Evolutionary conservation across 345 rosid genomes (phyloP), one percentile per base, ranked within the genome.

Genomic region (Lagerstroemia speciosa): DNA sequence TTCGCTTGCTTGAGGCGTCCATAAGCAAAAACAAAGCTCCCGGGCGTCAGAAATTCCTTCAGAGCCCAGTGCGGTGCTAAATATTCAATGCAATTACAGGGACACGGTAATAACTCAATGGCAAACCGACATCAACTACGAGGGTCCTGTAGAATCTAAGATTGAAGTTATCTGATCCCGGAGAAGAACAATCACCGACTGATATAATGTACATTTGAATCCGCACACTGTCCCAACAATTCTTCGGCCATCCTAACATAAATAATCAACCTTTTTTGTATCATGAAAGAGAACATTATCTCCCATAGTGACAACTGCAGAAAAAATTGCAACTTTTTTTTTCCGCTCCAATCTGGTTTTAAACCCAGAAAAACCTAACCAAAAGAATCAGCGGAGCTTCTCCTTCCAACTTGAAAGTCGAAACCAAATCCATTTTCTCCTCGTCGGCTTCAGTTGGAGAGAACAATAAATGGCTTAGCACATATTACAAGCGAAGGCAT

Each of bases 161-260:
- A 53, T 53, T 53, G 24, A 53, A 53, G 30, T 53, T n/a, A 53
- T 53, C 14, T 8, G 60, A 24, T 24, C 29, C 60, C 60, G 12
- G 30, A 53, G 6, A 45, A n/a, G 60, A 53, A 8, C 60, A 22
- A 58, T 26, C 3, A 57, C 15, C 7, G 27, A 10, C 0, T 14
- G 7, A 58, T 58, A 27, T 30, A 58, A 58, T 58, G 63, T 58
- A 58, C 63, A 58, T 58, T 58, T 58, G 63, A 58, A 58, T 30
- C 2, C 34, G 29, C 61, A 55, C 29, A 0, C 33, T 58, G 60
- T 24, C 60, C 30, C 60, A 53, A 24, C 29, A n/a, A 53, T n/a
- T 53, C 2, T 24, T 53, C 29, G 14, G 24, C 29, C 60, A 53
- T 53, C n/a, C 60, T 9, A 27, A 27, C 63, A 29, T 11, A 7